phyloP scores from a whole-genome alignment of 345 rosid species.

The Xanthoceras sorbifolium region DNA sequence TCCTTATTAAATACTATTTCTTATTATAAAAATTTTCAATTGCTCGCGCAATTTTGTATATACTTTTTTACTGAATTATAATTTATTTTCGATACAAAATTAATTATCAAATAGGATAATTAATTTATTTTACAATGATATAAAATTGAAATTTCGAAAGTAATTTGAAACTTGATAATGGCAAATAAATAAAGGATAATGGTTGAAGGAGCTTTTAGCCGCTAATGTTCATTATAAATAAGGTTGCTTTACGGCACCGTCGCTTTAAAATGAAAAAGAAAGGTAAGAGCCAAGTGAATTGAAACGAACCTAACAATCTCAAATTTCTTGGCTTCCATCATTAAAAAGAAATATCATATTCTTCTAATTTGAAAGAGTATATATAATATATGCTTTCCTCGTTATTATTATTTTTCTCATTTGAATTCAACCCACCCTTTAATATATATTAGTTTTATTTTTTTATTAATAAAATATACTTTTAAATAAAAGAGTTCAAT shows the following conservation, averaged over 20 bases:
- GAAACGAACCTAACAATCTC: conserved; percentile 5
- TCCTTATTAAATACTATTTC: too few relatives aligned
- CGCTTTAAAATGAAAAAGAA: not conserved
- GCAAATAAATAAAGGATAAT: not conserved
- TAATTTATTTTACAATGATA: too few relatives aligned
- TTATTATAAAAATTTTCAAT: too few relatives aligned
- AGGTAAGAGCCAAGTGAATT: not conserved
- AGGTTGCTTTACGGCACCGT: conserved; percentile 30
- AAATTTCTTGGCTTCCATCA: not conserved
- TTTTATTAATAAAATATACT: too few relatives aligned
- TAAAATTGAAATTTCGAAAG: too few relatives aligned
- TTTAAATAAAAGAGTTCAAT: not conserved
- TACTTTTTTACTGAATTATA: too few relatives aligned
- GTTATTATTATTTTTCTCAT: too few relatives aligned
- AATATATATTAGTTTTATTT: too few relatives aligned
- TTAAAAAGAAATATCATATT: not conserved
- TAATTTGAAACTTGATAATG: too few relatives aligned
- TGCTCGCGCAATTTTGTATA: too few relatives aligned
- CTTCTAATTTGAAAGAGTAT: not conserved
- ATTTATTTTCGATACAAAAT: too few relatives aligned
- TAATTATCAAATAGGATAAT: too few relatives aligned
- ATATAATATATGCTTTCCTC: not conserved
- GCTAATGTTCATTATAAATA: not conserved
- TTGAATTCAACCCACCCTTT: not conserved
- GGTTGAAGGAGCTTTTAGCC: not conserved